phyloP scores from a whole-genome alignment of 1,284 basidiomycete genomes.

The Pseudozyma tsukubaensis region DNA sequence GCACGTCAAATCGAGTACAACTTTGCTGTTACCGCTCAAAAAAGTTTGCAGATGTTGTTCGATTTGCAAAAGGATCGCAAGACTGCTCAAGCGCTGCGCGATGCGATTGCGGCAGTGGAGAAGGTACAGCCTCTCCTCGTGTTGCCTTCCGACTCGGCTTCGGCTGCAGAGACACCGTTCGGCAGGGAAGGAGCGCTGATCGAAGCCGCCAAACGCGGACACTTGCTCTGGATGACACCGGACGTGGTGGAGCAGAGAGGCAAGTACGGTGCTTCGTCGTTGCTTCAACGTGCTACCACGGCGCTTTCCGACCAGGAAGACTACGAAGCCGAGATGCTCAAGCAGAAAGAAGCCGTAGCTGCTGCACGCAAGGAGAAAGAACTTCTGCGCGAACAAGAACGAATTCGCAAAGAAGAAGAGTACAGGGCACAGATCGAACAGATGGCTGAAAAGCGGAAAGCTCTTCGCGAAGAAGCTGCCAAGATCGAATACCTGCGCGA shows the following conservation, averaged over 20 bases:
- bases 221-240: constrained; percentile 60
- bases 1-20: constrained; percentile 64
- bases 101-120: constrained; percentile 57
- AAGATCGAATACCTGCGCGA: constrained; percentile 62
- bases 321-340: constrained; percentile 52
- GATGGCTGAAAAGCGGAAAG: constrained; percentile 58
- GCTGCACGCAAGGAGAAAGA: constrained; percentile 58
- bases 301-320: constrained; percentile 54
- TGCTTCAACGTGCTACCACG: constrained; percentile 49
- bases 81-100: constrained; percentile 41
- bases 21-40: constrained; percentile 64
- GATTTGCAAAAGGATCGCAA: constrained; percentile 57
- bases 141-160: constrained; percentile 14
- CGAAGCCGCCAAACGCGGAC: constrained; percentile 54
- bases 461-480: constrained; percentile 57
- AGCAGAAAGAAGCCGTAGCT: constrained; percentile 50
- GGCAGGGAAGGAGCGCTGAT: constrained; percentile 42
- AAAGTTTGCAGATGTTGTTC: constrained; percentile 65
- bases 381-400: constrained; percentile 52
- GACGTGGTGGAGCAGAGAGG: constrained; percentile 66
- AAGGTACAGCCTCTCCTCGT: constrained; percentile 47
- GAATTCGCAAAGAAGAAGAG: constrained; percentile 57
- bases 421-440: constrained; percentile 55
- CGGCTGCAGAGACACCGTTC: constrained; percentile 23
- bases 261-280: constrained; percentile 62